Percentiles rank a stretch among this genome's conserved stretches.
Evolutionary conservation across 768 basidiomycete species (phyloP).

Genomic region (Auricularia sp.): DNA sequence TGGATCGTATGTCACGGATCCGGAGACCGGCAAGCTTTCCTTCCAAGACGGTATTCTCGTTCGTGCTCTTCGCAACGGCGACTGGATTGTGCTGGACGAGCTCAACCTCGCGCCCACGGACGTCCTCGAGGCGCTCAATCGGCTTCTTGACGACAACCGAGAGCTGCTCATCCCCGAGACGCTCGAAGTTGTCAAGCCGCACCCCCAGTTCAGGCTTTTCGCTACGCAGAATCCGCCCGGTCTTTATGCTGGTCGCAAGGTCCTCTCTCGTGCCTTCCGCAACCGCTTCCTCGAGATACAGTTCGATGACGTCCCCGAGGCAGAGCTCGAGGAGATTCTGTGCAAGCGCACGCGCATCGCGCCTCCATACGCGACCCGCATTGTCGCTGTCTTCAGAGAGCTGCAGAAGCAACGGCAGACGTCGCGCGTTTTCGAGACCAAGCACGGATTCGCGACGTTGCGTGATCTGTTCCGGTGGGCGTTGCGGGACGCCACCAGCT

Average conservation of each 20-base stretch:
- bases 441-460: slow-evolving; percentile 91
- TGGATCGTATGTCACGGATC: slow-evolving; percentile 91
- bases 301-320: slow-evolving; percentile 92
- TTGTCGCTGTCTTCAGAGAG: slow-evolving; percentile 87
- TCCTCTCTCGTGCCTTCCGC: slow-evolving; percentile 89
- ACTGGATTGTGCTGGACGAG: slow-evolving; percentile 98
- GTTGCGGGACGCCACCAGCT: slow-evolving; percentile 74
- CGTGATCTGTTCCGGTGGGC: slow-evolving; percentile 98
- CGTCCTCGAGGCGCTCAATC: slow-evolving; percentile 93
- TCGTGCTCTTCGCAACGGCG: slow-evolving; percentile 78
- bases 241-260: slow-evolving; percentile 87
- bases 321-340: slow-evolving; percentile 88
- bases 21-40: slow-evolving; percentile 81
- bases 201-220: slow-evolving; percentile 95
- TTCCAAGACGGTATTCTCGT: slow-evolving; percentile 94
- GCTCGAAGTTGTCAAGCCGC: slow-evolving; percentile 85
- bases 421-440: slow-evolving; percentile 91
- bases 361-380: slow-evolving; percentile 83
- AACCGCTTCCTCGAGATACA: slow-evolving; percentile 97
- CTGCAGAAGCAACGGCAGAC: slow-evolving; percentile 86
- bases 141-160: slow-evolving; percentile 93
- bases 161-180: slow-evolving; percentile 94
- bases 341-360: slow-evolving; percentile 87
- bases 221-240: slow-evolving; percentile 98
- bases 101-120: slow-evolving; percentile 96